Evolutionary conservation across 2,329 filamentous ascomycete genomes (phyloP).

Genomic region (Sarocladium oryzae): DNA sequence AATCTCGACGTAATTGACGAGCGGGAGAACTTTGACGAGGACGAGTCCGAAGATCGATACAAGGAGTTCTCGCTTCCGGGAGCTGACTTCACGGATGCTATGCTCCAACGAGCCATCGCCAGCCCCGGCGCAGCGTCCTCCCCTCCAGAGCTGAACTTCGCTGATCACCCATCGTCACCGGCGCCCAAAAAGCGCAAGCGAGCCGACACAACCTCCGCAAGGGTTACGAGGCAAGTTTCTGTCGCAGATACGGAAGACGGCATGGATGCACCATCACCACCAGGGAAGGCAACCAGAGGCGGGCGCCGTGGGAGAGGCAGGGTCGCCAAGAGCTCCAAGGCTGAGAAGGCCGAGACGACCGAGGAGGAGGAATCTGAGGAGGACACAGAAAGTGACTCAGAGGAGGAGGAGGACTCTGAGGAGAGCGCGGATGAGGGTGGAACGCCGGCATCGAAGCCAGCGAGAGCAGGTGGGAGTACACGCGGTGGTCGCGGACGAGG

Average conservation of each 20-base stretch:
- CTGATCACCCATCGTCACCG: constrained; percentile 21
- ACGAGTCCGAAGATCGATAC: constrained; percentile 53
- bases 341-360: constrained; percentile 23
- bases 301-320: constrained; percentile 38
- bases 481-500: constrained; percentile 5
- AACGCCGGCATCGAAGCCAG: constrained; percentile 5
- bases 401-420: constrained; percentile 24
- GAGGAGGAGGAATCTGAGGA: constrained; percentile 31
- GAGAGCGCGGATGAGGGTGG: constrained; percentile 15
- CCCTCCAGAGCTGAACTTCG: constrained; percentile 37
- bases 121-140: constrained; percentile 39
- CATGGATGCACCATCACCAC: constrained; percentile 31
- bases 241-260: constrained; percentile 43
- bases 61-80: constrained; percentile 58
- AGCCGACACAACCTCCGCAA: constrained; percentile 28
- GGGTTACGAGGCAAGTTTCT: constrained; percentile 32
- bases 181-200: constrained; percentile 40
- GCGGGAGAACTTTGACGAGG: constrained; percentile 63
- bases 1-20: constrained; percentile 83
- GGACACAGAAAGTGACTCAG: constrained; percentile 26
- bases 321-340: constrained; percentile 27
- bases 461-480: constrained; percentile 2
- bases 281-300: constrained; percentile 30
- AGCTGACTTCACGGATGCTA: constrained; percentile 38
- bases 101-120: constrained; percentile 38